Evolutionary conservation across 352 stramenopile genomes (phyloP).

Genomic region (Aphanomyces cochlioides): DNA sequence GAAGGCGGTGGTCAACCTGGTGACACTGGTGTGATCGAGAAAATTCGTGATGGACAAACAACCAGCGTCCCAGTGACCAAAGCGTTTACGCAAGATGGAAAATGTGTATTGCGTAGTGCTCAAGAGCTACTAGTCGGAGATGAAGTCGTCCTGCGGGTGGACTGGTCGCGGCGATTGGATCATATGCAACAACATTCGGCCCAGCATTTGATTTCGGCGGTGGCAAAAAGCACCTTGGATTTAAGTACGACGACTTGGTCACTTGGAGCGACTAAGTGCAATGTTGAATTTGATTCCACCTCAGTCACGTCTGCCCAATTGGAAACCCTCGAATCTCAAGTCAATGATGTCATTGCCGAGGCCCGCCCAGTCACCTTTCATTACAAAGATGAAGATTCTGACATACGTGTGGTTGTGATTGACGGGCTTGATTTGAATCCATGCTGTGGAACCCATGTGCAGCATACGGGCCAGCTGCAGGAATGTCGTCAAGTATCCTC

Average conservation of each 20-base stretch:
- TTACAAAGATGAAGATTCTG: slow-evolving; percentile 50
- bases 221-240: slow-evolving; percentile 60
- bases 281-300: slow-evolving; percentile 72
- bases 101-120: slow-evolving; percentile 49
- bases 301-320: slow-evolving; percentile 26
- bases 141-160: slow-evolving; percentile 51
- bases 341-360: slow-evolving; percentile 70
- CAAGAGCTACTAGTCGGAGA: slow-evolving; percentile 43
- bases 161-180: slow-evolving; percentile 77
- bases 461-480: slow-evolving; percentile 63
- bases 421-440: slow-evolving; percentile 79
- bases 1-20: slow-evolving; percentile 84
- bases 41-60: background rate
- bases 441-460: slow-evolving; percentile 86
- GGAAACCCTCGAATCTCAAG: slow-evolving; percentile 53
- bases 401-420: slow-evolving; percentile 81
- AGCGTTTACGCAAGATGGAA: slow-evolving; percentile 61
- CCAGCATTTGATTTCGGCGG: slow-evolving; percentile 84
- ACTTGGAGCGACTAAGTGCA: slow-evolving; percentile 60
- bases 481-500: slow-evolving; percentile 13
- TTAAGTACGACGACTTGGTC: slow-evolving; percentile 81
- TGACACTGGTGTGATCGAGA: slow-evolving; percentile 52
- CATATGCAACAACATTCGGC: slow-evolving; percentile 89
- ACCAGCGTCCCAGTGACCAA: slow-evolving; percentile 41
- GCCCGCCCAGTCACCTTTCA: slow-evolving; percentile 55